phyloP scores from a whole-genome alignment of 2,329 filamentous ascomycete genomes.

The Apiospora sp. region DNA sequence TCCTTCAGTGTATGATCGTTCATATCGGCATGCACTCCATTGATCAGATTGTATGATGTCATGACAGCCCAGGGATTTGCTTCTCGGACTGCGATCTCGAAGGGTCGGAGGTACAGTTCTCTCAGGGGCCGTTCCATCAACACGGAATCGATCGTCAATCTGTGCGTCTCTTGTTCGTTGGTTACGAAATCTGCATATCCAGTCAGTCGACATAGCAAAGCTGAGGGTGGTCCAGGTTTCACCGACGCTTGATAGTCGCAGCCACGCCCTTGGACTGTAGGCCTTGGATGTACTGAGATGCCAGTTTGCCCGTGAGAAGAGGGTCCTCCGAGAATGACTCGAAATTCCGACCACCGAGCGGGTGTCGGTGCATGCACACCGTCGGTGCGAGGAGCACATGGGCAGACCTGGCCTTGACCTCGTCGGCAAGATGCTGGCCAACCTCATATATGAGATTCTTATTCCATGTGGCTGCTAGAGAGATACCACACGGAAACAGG shows the following conservation, averaged over 20 bases:
- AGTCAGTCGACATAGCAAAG: slow-evolving; percentile 27
- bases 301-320: slow-evolving; percentile 76
- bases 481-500: slow-evolving; percentile 81
- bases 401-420: slow-evolving; percentile 76
- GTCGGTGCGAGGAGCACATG: slow-evolving; percentile 79
- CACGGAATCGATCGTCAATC: slow-evolving; percentile 69
- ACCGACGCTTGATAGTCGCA: slow-evolving; percentile 78
- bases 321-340: slow-evolving; percentile 89
- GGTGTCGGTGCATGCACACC: slow-evolving; percentile 82
- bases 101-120: slow-evolving; percentile 77
- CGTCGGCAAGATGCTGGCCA: slow-evolving; percentile 74
- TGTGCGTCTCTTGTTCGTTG: slow-evolving; percentile 77
- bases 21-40: slow-evolving; percentile 68
- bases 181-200: slow-evolving; percentile 64
- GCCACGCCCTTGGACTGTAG: slow-evolving; percentile 77
- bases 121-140: slow-evolving; percentile 71
- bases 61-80: slow-evolving; percentile 75
- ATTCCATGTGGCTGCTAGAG: slow-evolving; percentile 83
- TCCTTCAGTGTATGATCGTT: slow-evolving; percentile 62
- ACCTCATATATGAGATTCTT: slow-evolving; percentile 72
- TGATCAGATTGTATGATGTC: slow-evolving; percentile 73
- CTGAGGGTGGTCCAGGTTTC: slow-evolving; percentile 24
- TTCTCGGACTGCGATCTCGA: slow-evolving; percentile 75
- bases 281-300: slow-evolving; percentile 75
- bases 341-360: slow-evolving; percentile 85